Percentiles rank a stretch among this genome's conserved stretches.
Evolutionary conservation across 495 filamentous ascomycete genomes (phyloP).

Genomic region (Aspergillus sclerotioniger): DNA sequence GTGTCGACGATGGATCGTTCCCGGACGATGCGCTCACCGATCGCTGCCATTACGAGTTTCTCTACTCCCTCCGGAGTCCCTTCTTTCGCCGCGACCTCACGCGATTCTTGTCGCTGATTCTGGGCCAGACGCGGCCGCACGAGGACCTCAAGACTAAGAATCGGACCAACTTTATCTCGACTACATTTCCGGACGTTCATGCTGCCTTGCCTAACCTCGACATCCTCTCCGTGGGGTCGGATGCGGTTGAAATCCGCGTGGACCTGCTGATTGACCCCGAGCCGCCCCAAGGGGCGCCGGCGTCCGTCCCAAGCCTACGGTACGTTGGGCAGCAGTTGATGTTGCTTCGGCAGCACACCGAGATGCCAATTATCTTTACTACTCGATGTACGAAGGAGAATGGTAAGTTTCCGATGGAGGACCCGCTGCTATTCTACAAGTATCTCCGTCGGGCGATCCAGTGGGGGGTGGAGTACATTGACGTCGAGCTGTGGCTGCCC

Average conservation of each 20-base stretch:
- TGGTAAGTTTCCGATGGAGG: constrained; percentile 78
- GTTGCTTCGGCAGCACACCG: constrained; percentile 75
- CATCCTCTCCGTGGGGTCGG: constrained; percentile 78
- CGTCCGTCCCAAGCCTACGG: constrained; percentile 67
- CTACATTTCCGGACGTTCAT: constrained; percentile 81
- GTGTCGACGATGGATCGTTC: constrained; percentile 65
- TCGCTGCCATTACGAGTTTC: constrained; percentile 75
- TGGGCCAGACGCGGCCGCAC: constrained; percentile 73
- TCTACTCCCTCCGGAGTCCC: constrained; percentile 65
- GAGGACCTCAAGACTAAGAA: constrained; percentile 71
- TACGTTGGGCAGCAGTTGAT: constrained; percentile 85
- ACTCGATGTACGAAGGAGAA: constrained; percentile 77
- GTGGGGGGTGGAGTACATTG: constrained; percentile 85
- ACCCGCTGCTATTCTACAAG: constrained; percentile 68
- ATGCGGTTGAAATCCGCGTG: constrained; percentile 79
- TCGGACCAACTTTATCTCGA: constrained; percentile 79
- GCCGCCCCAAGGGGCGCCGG: constrained; percentile 51
- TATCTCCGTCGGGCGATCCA: constrained; percentile 77
- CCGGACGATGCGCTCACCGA: constrained; percentile 62
- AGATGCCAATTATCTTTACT: constrained; percentile 83
- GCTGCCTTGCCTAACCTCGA: constrained; percentile 81
- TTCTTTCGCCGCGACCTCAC: constrained; percentile 74
- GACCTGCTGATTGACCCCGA: constrained; percentile 72
- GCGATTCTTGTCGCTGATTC: constrained; percentile 71
- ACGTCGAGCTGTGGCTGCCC: constrained; percentile 82